These are phyloP conservation scores for Saitozyma sp. DNA, from an alignment of 768 basidiomycete genomes.

Conservation along the genomic window DNA sequence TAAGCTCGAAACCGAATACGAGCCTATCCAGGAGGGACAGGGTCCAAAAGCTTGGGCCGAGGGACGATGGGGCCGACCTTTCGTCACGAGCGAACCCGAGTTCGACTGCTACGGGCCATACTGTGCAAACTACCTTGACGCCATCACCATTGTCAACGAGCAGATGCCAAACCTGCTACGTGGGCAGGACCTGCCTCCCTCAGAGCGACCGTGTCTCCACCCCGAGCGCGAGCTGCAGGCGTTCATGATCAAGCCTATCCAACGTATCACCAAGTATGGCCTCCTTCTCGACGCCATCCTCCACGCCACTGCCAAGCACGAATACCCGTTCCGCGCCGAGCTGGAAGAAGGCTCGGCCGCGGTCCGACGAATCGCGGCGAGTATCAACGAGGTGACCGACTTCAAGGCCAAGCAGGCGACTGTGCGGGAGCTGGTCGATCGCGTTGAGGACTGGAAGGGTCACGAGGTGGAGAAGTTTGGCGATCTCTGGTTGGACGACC, in stretches of 20 bases:
- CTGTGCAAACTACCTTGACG: slow-evolving; percentile 89
- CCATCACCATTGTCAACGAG: slow-evolving; percentile 76
- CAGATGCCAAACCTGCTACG: slow-evolving; percentile 74
- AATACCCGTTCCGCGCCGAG: slow-evolving; percentile 60
- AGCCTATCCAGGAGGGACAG: slow-evolving; percentile 46
- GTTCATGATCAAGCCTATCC: slow-evolving; percentile 97
- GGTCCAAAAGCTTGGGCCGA: slow-evolving; percentile 48
- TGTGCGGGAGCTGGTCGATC: slow-evolving; percentile 75
- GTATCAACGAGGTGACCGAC: slow-evolving; percentile 94
- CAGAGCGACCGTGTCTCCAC: slow-evolving; percentile 39
- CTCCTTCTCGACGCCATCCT: slow-evolving; percentile 69
- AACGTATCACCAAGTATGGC: slow-evolving; percentile 98
- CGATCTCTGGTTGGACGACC: slow-evolving; percentile 87
- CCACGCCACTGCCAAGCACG: slow-evolving; percentile 40
- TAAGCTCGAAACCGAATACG: slow-evolving; percentile 51
- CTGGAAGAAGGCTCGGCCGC: slow-evolving; percentile 79
- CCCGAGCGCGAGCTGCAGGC: slow-evolving; percentile 72
- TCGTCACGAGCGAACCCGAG: slow-evolving; percentile 75
- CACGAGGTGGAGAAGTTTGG: slow-evolving; percentile 94
- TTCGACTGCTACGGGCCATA: slow-evolving; percentile 96
- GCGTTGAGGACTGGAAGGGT: slow-evolving; percentile 99
- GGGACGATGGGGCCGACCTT: slow-evolving; percentile 51
- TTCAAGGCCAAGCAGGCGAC: slow-evolving; percentile 86
- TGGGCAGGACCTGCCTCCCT: slow-evolving; percentile 32
- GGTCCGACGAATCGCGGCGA: slow-evolving; percentile 88